A percentile compares a stretch with the other conserved stretches of the same genome.
These are phyloP conservation scores for Solanum etuberosum DNA, from an alignment of 257 asterid species.

Conservation along the genomic window DNA sequence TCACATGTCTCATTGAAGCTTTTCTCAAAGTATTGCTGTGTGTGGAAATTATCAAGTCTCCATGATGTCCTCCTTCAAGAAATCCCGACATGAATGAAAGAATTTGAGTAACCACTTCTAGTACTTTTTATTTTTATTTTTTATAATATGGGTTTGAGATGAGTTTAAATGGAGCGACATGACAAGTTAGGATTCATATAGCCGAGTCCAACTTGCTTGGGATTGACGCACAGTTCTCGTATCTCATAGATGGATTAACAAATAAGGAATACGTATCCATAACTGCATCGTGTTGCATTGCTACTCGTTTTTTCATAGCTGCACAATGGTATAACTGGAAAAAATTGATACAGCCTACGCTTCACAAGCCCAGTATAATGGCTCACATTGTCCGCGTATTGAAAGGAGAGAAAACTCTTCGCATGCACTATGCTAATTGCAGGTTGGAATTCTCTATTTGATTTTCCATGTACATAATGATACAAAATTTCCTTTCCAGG, in stretches of 20 bases:
- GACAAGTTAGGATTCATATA: background rate
- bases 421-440: conserved; percentile 99
- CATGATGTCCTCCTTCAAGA: background rate
- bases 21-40: background rate
- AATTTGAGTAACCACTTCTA: background rate
- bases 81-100: background rate
- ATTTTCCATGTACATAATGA: background rate
- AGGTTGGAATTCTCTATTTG: conserved; percentile 39
- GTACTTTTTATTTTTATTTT: background rate
- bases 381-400: conserved; percentile 95
- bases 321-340: conserved; percentile 5
- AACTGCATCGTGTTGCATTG: conserved; percentile 3
- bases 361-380: conserved; percentile 99
- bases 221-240: background rate
- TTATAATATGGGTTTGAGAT: background rate
- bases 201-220: background rate
- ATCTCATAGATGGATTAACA: background rate
- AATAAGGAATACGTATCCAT: background rate
- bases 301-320: background rate
- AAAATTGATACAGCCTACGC: conserved; percentile 67
- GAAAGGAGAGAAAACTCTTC: conserved; percentile 93
- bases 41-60: background rate
- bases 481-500: conserved; percentile 7
- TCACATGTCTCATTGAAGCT: background rate
- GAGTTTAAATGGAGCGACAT: background rate